Conservation (phyloP, 2,329 filamentous ascomycete genomes). For the Dothiorella sarmentorum region DNA sequence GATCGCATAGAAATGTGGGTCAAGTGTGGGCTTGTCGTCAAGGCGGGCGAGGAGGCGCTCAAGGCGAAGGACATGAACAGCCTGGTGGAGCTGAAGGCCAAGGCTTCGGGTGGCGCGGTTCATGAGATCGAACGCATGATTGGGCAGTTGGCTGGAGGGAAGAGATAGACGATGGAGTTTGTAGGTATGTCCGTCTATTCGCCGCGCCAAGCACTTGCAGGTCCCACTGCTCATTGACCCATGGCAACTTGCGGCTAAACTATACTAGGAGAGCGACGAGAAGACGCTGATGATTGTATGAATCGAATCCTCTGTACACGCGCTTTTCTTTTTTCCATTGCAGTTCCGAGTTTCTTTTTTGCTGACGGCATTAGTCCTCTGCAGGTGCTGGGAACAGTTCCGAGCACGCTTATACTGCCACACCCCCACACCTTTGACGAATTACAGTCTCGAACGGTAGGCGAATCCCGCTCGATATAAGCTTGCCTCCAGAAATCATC, state of each 20-base stretch:
- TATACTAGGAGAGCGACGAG: background rate
- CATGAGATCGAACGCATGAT: conserved; percentile 82
- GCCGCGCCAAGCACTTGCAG: background rate
- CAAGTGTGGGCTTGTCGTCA: conserved; percentile 85
- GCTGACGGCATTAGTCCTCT: no score
- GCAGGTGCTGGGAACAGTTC: no score
- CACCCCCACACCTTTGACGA: no score
- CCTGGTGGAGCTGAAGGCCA: conserved; percentile 70
- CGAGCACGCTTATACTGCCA: no score
- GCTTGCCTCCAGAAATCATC: background rate
- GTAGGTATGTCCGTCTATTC: conserved; percentile 5
- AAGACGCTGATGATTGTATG: background rate
- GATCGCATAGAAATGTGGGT: conserved; percentile 89
- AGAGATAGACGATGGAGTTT: background rate
- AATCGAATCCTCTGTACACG: background rate
- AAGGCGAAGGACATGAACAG: conserved; percentile 73
- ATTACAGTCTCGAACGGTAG: no score
- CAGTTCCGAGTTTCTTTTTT: no score
- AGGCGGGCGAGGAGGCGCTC: conserved; percentile 88
- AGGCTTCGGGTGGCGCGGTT: conserved; percentile 65
- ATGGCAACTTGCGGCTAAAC: conserved; percentile 5
- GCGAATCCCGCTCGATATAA: background rate
- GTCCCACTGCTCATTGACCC: background rate
- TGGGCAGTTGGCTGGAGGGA: conserved; percentile 40
- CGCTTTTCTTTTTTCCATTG: no score